Conservation (phyloP, 768 basidiomycete species). For the Hericium coralloides region DNA sequence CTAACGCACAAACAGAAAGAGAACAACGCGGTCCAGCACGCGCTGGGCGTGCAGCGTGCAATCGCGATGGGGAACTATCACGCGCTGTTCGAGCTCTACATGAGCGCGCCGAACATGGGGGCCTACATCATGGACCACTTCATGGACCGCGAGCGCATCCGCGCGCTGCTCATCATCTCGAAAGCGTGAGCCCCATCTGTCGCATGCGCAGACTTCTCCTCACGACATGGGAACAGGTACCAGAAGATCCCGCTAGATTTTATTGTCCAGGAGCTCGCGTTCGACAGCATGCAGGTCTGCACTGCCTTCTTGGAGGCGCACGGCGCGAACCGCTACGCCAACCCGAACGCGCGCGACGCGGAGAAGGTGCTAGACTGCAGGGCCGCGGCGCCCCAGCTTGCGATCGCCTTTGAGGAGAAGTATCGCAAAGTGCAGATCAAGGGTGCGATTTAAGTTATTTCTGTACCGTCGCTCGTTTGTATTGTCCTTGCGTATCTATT, state of each 20-base stretch:
- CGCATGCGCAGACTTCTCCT: not conserved
- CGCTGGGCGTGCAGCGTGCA: constrained; percentile 82
- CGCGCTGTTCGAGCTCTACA: constrained; percentile 78
- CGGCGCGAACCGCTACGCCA: constrained; percentile 55
- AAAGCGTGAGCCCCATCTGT: constrained; percentile 68
- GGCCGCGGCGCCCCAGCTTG: constrained; percentile 44
- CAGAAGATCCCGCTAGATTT: constrained; percentile 66
- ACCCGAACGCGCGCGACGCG: constrained; percentile 50
- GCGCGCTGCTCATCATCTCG: constrained; percentile 81
- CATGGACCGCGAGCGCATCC: constrained; percentile 81
- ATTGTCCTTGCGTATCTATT: not conserved
- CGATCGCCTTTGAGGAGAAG: constrained; percentile 64
- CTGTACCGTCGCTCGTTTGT: not conserved
- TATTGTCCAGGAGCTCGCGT: constrained; percentile 75
- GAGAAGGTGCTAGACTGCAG: constrained; percentile 71
- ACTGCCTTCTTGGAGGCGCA: constrained; percentile 66
- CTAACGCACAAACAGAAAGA: constrained; percentile 89
- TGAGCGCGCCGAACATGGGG: constrained; percentile 89
- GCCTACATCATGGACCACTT: constrained; percentile 99
- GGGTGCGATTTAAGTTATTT: constrained; percentile 66
- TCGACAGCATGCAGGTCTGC: constrained; percentile 56
- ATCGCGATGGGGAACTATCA: constrained; percentile 93
- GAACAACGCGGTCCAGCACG: constrained; percentile 75
- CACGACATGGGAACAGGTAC: constrained; percentile 49
- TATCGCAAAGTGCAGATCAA: constrained; percentile 85